These are phyloP conservation scores for Grosmannia serpens DNA, from an alignment of 2,329 filamentous ascomycete species.

Conservation along the genomic window DNA sequence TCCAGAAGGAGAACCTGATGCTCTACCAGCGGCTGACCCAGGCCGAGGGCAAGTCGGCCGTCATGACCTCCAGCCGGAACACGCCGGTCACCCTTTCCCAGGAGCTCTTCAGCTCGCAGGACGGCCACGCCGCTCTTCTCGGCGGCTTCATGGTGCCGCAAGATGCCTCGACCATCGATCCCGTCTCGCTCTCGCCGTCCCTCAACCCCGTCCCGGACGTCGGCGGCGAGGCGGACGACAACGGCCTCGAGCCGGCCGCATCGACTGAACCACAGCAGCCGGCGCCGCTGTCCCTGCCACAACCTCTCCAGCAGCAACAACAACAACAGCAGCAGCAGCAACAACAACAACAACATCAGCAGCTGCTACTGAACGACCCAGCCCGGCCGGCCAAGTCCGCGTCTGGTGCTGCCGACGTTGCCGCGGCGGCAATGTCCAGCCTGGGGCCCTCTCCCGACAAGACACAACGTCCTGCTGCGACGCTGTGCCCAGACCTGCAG, in stretches of 20 bases:
- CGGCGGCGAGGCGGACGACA: neutral
- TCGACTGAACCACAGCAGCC: neutral
- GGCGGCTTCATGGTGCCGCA: conserved; percentile 31
- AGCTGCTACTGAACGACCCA: neutral
- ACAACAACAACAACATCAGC: no score
- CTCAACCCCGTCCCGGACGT: conserved; percentile 39
- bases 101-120: conserved; percentile 42
- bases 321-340: neutral
- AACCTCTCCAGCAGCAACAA: neutral
- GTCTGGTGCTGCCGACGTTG: conserved; percentile 8
- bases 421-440: conserved; percentile 15
- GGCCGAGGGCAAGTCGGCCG: conserved; percentile 32
- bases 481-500: conserved; percentile 99
- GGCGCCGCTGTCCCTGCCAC: neutral
- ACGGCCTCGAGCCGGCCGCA: neutral
- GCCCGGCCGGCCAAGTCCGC: neutral
- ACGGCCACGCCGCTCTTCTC: conserved; percentile 20
- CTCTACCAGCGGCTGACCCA: conserved; percentile 39
- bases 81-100: conserved; percentile 44
- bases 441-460: conserved; percentile 56
- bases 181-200: conserved; percentile 48
- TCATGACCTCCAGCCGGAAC: conserved; percentile 26
- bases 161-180: conserved; percentile 41
- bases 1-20: conserved; percentile 28
- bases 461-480: conserved; percentile 99